Evolutionary conservation across 805 yeast species (phyloP).

Genomic region (Blastobotrys robertii): DNA sequence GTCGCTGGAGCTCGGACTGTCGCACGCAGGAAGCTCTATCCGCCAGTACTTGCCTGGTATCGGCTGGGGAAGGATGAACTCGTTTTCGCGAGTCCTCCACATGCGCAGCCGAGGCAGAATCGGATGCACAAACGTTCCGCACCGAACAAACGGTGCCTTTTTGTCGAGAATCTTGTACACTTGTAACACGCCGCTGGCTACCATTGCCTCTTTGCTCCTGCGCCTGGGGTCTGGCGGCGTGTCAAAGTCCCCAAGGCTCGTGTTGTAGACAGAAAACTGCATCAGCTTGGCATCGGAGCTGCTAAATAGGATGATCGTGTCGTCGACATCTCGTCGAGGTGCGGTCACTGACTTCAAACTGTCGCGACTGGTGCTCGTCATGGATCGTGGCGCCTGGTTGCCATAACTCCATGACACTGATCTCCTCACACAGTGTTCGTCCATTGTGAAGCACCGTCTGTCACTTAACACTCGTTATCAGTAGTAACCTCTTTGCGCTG

Average conservation of each 20-base stretch:
- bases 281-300: conserved; percentile 11
- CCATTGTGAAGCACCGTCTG: too few relatives aligned
- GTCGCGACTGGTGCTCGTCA: too few relatives aligned
- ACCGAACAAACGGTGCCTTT: conserved; percentile 49
- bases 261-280: conserved; percentile 9
- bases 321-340: conserved; percentile 1
- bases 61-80: conserved; percentile 53
- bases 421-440: too few relatives aligned
- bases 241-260: conserved; percentile 7
- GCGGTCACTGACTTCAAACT: too few relatives aligned
- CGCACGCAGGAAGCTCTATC: conserved; percentile 23
- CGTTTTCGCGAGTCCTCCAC: conserved; percentile 37
- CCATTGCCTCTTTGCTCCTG: conserved; percentile 19
- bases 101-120: conserved; percentile 55
- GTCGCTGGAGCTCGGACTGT: conserved; percentile 3
- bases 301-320: conserved; percentile 9
- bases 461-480: too few relatives aligned
- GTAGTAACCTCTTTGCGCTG: too few relatives aligned
- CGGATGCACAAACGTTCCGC: conserved; percentile 68
- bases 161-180: conserved; percentile 50
- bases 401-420: too few relatives aligned
- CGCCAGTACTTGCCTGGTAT: conserved; percentile 76
- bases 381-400: too few relatives aligned
- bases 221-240: conserved; percentile 8
- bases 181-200: conserved; percentile 53